Conservation (phyloP, 139 green algal genomes). For the Tetraselmis striata region DNA sequence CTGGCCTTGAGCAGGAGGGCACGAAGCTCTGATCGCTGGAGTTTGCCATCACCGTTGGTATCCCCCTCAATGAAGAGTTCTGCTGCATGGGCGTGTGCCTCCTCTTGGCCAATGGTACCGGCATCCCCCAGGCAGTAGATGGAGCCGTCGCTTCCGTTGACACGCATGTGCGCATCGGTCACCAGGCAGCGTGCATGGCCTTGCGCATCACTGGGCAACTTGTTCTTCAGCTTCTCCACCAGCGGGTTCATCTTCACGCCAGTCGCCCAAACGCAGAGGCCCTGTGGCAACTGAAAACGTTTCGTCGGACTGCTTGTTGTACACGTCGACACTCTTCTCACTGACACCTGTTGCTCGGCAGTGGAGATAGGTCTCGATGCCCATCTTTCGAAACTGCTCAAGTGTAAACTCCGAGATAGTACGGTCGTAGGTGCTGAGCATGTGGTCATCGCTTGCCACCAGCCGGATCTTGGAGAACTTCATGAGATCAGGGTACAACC, state of each 20-base stretch:
- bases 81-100: conserved; percentile 27
- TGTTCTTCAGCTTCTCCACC: conserved; percentile 66
- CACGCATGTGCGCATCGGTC: conserved; percentile 73
- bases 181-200: conserved; percentile 78
- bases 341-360: neutral
- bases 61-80: neutral
- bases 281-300: conserved; percentile 82
- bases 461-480: conserved; percentile 49
- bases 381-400: conserved; percentile 42
- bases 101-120: conserved; percentile 73
- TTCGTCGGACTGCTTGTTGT: conserved; percentile 30
- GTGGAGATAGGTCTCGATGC: conserved; percentile 20
- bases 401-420: conserved; percentile 74
- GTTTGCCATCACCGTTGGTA: neutral
- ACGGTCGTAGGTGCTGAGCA: conserved; percentile 86
- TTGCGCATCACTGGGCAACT: conserved; percentile 57
- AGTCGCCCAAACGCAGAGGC: conserved; percentile 84
- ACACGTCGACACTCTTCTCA: conserved; percentile 4
- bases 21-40: neutral
- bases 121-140: conserved; percentile 86
- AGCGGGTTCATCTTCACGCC: conserved; percentile 86
- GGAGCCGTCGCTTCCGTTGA: conserved; percentile 65
- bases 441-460: conserved; percentile 58
- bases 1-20: conserved; percentile 43
- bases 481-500: conserved; percentile 63